Percentiles rank a stretch among this genome's conserved stretches.
Conservation (phyloP, 371 early-diverging fungal genomes). For the Basidiobolus meristosporus region DNA sequence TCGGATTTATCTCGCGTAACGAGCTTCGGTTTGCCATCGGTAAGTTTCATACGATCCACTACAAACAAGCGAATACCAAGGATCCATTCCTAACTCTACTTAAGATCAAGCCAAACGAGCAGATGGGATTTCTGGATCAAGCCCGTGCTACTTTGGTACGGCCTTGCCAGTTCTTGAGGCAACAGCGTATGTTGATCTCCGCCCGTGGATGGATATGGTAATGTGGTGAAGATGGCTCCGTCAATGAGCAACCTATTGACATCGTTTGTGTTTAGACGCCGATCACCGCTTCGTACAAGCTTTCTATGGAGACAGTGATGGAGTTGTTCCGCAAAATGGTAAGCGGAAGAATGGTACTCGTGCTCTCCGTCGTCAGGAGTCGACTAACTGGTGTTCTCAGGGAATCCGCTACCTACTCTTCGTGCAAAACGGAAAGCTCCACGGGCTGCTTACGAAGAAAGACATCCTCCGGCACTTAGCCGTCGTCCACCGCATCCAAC, state of each 20-base stretch:
- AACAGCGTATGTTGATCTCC: conserved; percentile 29
- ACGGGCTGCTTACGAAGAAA: conserved; percentile 48
- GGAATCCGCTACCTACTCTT: conserved; percentile 38
- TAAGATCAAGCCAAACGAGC: conserved; percentile 6
- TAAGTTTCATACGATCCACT: conserved; percentile 11
- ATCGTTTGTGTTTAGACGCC: conserved; percentile 23
- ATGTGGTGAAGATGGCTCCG: background rate
- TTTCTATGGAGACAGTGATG: conserved; percentile 52
- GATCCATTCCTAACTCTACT: background rate
- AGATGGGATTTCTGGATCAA: conserved; percentile 7
- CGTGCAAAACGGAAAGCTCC: conserved; percentile 23
- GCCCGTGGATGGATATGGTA: conserved; percentile 37
- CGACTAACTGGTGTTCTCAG: conserved; percentile 5
- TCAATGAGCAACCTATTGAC: conserved; percentile 2
- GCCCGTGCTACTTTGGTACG: conserved; percentile 16
- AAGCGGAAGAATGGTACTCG: conserved; percentile 2
- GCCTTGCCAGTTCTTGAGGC: conserved; percentile 16
- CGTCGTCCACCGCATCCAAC: no score
- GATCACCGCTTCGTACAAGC: conserved; percentile 29
- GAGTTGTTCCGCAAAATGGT: conserved; percentile 56
- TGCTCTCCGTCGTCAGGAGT: background rate
- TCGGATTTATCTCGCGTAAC: conserved; percentile 49
- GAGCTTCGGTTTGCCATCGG: conserved; percentile 48
- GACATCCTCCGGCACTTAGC: no score
- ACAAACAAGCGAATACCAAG: background rate